phyloP scores from a whole-genome alignment of 768 basidiomycete species.

The Clitopilus hobsonii region DNA sequence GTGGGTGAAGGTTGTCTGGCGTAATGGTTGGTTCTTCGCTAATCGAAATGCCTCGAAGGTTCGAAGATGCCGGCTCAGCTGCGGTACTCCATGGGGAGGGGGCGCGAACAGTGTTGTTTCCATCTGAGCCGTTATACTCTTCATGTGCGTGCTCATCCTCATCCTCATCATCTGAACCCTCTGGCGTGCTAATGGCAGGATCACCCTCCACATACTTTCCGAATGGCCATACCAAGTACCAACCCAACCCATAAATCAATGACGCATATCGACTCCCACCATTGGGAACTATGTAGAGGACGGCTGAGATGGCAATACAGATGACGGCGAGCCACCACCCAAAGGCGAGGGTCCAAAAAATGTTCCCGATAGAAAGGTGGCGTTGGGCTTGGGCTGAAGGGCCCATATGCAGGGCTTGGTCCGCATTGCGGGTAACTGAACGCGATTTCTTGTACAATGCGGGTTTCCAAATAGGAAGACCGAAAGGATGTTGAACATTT shows the following conservation, averaged over 20 bases:
- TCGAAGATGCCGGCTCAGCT: constrained; percentile 13
- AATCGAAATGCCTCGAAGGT: constrained; percentile 28
- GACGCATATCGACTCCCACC: constrained; percentile 83
- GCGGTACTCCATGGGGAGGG: constrained; percentile 17
- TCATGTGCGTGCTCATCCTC: constrained; percentile 25
- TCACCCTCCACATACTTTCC: constrained; percentile 97
- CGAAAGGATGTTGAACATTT: constrained; percentile 98
- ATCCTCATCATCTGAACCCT: constrained; percentile 12
- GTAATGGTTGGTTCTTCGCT: constrained; percentile 41
- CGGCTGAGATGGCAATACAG: constrained; percentile 61
- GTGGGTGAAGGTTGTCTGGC: constrained; percentile 30
- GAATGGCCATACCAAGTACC: constrained; percentile 98
- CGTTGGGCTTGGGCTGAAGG: constrained; percentile 93
- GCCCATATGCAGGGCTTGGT: constrained; percentile 86
- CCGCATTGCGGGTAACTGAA: constrained; percentile 93
- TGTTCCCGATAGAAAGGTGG: constrained; percentile 89
- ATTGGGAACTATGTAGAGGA: constrained; percentile 70
- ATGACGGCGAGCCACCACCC: constrained; percentile 89
- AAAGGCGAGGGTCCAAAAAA: constrained; percentile 86
- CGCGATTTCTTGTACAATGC: constrained; percentile 97
- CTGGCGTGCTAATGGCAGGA: not conserved
- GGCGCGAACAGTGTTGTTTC: constrained; percentile 33
- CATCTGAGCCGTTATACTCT: constrained; percentile 27
- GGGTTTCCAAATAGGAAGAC: constrained; percentile 99
- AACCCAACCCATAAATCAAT: constrained; percentile 88